Percentiles rank a stretch among this genome's conserved stretches.
phyloP scores from a whole-genome alignment of 2,329 filamentous ascomycete genomes.

The Macrophomina pseudophaseolina region DNA sequence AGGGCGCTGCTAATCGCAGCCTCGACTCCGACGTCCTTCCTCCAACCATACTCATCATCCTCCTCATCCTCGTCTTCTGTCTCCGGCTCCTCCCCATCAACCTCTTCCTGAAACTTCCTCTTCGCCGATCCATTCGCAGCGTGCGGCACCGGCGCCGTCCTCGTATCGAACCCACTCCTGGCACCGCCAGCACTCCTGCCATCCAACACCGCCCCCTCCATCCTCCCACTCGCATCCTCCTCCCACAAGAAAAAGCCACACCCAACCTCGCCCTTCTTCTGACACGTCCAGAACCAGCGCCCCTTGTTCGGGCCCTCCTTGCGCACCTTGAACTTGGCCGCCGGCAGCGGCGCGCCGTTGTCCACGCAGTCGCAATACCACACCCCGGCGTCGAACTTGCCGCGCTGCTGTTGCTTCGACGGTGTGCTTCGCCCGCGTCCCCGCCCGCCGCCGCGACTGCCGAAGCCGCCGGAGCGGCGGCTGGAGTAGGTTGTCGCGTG shows the following conservation, averaged over 20 bases:
- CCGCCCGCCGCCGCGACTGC: not conserved
- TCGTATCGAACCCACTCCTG: not conserved
- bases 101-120: conserved; percentile 24
- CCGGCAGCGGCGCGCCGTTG: conserved; percentile 53
- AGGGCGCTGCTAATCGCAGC: not conserved
- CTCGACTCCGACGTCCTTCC: conserved; percentile 25
- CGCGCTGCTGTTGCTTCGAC: not conserved
- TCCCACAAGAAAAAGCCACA: conserved; percentile 66
- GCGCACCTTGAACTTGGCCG: conserved; percentile 61
- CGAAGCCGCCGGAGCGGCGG: not conserved
- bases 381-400: conserved; percentile 29
- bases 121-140: conserved; percentile 8
- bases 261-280: conserved; percentile 45
- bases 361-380: conserved; percentile 60
- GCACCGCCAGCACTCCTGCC: not conserved
- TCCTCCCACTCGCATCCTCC: conserved; percentile 56
- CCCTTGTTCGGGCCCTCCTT: conserved; percentile 63
- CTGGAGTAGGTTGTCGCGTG: not conserved
- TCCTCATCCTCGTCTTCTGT: conserved; percentile 11
- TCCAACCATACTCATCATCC: conserved; percentile 29
- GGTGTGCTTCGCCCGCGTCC: not conserved
- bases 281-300: conserved; percentile 65
- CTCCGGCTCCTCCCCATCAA: conserved; percentile 3
- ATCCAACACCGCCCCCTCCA: conserved; percentile 49
- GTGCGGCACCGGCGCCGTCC: not conserved